Base-by-base conservation (phyloP, 768 basidiomycete species). In the Lactarius quietus region DNA sequence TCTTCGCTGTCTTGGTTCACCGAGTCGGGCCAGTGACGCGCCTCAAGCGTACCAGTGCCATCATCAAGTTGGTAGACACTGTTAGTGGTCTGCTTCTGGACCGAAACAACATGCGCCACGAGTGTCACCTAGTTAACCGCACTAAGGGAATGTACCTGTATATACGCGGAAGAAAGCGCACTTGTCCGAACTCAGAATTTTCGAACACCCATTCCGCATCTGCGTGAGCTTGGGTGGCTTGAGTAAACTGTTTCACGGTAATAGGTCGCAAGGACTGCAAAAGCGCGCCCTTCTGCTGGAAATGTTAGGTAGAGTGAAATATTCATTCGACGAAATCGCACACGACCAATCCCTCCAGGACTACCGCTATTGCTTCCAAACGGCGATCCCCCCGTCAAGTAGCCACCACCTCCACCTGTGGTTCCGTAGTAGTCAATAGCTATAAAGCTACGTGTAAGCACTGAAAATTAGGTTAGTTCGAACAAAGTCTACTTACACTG, bases 141-240 rank as follows among this genome's bases (percentile, higher is more conserved):
- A 17, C 8, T 56, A 31, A 72, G 57, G n/a, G 54, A 17, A 23
- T 17, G 20, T 36, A 8, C 31, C 39, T 43, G 17, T 15, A 9
- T 10, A 31, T 29, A 26, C 17, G 6, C n/a, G 28, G 35, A 52
- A 29, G 38, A 53, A n/a, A 2, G 69, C 78, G 66, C 68, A 92
- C 95, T 75, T 93, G 92, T 56, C 90, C 90, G 64, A 95, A 80
- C 67, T 95, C 90, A 5, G 81, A 76, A 33, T 86, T 89, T 64
- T 94, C 94, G 38, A 98, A 80, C 65, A 81, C 81, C 86, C 93
- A 97, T 64, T 95, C 93, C 2, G 92, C 89, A 69, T 98, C 95
- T 1, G 89, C 81, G 73, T 96, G 92, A 6, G 87, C 82, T 78
- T 95, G 94, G n/a, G 78, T 81, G 2, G 95, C 90, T 69, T 84